Evolutionary conservation across 495 filamentous ascomycete genomes (phyloP), one percentile per base, ranked within the genome.

Genomic region (Aspergillus baeticus): DNA sequence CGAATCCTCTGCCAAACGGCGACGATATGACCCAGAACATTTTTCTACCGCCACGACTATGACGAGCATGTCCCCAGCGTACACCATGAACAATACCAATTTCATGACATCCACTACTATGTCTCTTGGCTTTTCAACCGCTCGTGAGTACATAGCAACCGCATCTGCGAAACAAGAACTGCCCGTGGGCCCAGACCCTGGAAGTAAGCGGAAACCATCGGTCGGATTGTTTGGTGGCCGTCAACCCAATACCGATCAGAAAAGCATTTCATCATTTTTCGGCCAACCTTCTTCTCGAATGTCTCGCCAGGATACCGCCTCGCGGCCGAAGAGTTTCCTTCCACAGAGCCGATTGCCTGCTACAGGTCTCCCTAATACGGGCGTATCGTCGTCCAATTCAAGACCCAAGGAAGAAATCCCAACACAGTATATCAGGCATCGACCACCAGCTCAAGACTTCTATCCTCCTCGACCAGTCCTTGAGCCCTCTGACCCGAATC

Each of bases 231-330:
- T 42, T 26, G n/a, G 50, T 14, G 47, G 31, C 43, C 62, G 58
- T 13, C 71, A 68, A 55, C 17, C 41, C 15, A 61, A 63, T 23
- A 63, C 69, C 13, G 64, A 66, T 14, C 76, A 78, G 45, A 75
- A 69, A 41, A 75, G 63, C 37, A 70, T 78, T 14, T 68, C 74
- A 2, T 63, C 66, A 23, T 78, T 73, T 51, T 74, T 78, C 33
- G 62, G 69, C 41, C 33, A 63, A 51, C 57, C 62, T 43, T 38
- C 61, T 6, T 42, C 56, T 23, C 61, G 54, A 39, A 46, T 52
- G 31, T 41, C 50, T 35, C 55, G 21, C 46, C 33, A 43, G 55
- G 51, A 52, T 50, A 64, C 23, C 57, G 31, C 48, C 23, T 56
- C 52, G 53, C 20, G 51, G 22, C 23, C 34, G 14, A 33, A 26